Conservation (phyloP, 306 rosid genomes). For the Vigna mungo region DNA sequence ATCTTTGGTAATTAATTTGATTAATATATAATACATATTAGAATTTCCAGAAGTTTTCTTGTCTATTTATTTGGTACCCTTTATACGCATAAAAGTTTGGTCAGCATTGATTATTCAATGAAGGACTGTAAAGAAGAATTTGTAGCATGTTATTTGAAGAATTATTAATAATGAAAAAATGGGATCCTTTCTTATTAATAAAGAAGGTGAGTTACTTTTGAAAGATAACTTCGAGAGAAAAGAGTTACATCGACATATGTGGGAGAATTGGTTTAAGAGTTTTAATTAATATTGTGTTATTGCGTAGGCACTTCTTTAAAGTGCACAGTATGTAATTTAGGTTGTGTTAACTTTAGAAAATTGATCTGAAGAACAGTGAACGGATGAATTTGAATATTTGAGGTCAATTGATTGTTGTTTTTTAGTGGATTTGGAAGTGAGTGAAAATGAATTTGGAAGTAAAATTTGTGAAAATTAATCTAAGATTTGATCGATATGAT, state of each 20-base stretch:
- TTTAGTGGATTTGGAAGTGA: too few species aligned
- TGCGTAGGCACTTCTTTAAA: too few species aligned
- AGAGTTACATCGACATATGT: constrained; percentile 94
- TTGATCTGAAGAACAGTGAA: too few species aligned
- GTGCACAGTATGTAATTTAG: too few species aligned
- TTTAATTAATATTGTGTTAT: too few species aligned
- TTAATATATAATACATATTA: constrained; percentile 4
- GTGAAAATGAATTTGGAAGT: too few species aligned
- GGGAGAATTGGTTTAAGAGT: too few species aligned
- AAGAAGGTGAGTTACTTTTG: constrained; percentile 74
- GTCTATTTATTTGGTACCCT: neutral
- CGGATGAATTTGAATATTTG: too few species aligned
- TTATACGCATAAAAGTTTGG: neutral
- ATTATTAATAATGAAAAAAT: neutral
- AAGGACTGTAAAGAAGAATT: neutral
- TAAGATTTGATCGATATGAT: too few species aligned
- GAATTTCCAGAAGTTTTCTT: constrained; percentile 9
- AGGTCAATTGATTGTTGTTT: too few species aligned
- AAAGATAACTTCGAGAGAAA: constrained; percentile 85
- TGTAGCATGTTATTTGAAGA: constrained; percentile 22
- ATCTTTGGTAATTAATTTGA: constrained; percentile 11
- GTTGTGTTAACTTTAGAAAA: too few species aligned
- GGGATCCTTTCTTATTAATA: constrained; percentile 46
- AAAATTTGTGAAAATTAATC: too few species aligned
- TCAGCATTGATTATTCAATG: constrained; percentile 1